phyloP scores from a whole-genome alignment of 352 stramenopile species.

The Globisporangium okanoganense region DNA sequence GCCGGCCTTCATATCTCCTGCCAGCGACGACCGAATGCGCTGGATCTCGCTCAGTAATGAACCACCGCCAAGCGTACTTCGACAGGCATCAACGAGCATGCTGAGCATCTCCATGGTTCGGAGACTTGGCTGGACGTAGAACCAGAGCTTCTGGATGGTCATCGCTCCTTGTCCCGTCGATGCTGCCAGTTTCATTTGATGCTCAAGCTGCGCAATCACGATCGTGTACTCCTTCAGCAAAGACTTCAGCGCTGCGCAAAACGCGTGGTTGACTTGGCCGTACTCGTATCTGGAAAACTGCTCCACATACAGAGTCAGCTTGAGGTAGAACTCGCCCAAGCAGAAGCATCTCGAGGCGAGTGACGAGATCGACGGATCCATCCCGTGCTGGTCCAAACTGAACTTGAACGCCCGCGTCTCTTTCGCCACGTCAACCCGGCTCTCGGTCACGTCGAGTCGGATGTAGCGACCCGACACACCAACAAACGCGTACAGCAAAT shows the following conservation, averaged over 20 bases:
- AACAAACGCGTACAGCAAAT: constrained; percentile 78
- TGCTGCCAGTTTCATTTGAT: constrained; percentile 44
- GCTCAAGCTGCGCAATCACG: constrained; percentile 90
- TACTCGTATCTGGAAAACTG: constrained; percentile 88
- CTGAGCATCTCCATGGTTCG: constrained; percentile 92
- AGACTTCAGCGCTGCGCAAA: constrained; percentile 90
- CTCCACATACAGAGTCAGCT: constrained; percentile 74
- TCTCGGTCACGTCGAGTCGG: constrained; percentile 55
- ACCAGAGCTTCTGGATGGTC: constrained; percentile 92
- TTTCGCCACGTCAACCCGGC: constrained; percentile 25
- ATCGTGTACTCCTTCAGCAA: constrained; percentile 93
- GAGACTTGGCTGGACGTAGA: constrained; percentile 89
- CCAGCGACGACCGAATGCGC: constrained; percentile 72
- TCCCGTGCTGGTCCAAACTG: constrained; percentile 54
- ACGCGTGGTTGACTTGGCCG: constrained; percentile 91
- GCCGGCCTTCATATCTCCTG: constrained; percentile 71
- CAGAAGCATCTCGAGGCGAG: constrained; percentile 63
- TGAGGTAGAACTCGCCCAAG: constrained; percentile 78
- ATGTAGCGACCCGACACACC: constrained; percentile 84
- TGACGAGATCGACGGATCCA: constrained; percentile 78
- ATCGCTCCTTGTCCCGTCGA: constrained; percentile 27
- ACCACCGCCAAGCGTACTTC: constrained; percentile 80
- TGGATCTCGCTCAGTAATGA: constrained; percentile 90
- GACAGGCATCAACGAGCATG: constrained; percentile 71
- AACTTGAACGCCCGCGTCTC: constrained; percentile 54